Base-by-base conservation (phyloP, 2,329 filamentous ascomycete species). In the Colletotrichum brevisporum region DNA sequence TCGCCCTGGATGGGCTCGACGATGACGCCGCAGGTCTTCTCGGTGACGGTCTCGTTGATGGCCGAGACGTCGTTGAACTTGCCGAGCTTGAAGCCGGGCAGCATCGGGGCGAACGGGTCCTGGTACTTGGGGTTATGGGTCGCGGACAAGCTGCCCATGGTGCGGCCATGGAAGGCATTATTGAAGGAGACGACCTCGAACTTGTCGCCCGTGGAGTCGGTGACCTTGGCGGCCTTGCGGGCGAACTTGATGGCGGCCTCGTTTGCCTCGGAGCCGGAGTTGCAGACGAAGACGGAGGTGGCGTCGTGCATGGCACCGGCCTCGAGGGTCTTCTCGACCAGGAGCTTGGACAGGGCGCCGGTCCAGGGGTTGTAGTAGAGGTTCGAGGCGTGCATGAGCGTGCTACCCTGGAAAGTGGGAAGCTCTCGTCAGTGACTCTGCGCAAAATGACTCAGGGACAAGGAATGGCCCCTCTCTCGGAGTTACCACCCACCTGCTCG, bases 91-190 rank as follows among this genome's bases (percentile, higher is more conserved):
- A 97, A 98, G 2, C 96, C 96, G 0, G 96, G 95, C 1, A 99
- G 84, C 95, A 99, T 98, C 45, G 96, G 96, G 15, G 93, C 86
- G 78, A 99, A 99, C 0, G 96, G 96, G 74, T 91, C 89, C 83
- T 99, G 96, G 82, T 99, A 99, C 81, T 99, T 99, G 18, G 94
- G 94, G 83, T 98, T 99, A 55, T 95, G 96, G 5, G 96, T 99
- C 12, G 96, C 96, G n/a, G 94, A 97, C 52, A 99, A 84, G 67
- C 92, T 91, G 59, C 96, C 96, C 94, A 98, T 97, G 16, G 96
- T 98, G 68, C 96, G 92, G 75, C 96, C 96, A 81, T 99, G 96
- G 86, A 99, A 99, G 47, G 94, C 95, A 75, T 92, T 91, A 75
- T 93, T 84, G 85, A 98, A 99, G 16, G 94, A 97, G 59, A 98